These are phyloP conservation scores for Arabis alpina DNA, from an alignment of 345 rosid genomes.

Conservation along the genomic window DNA sequence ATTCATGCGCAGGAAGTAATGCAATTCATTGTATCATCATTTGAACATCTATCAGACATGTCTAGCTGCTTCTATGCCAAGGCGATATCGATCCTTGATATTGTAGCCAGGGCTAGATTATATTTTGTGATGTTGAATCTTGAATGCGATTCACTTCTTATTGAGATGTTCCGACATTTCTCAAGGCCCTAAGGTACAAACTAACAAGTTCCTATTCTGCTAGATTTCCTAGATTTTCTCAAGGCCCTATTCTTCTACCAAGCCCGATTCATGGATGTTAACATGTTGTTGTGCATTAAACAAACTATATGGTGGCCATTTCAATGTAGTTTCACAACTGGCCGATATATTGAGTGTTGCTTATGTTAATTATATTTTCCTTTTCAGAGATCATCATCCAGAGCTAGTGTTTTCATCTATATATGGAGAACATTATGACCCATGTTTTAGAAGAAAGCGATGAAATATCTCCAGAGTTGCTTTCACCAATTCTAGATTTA, in stretches of 20 bases:
- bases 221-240: too few species aligned
- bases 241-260: too few species aligned
- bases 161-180: constrained; percentile 20
- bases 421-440: constrained; percentile 79
- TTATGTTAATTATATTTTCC: neutral
- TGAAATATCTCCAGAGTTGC: constrained; percentile 59
- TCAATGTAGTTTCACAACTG: too few species aligned
- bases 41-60: constrained; percentile 15
- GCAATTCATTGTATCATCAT: constrained; percentile 16
- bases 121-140: constrained; percentile 26
- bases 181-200: constrained; percentile 10
- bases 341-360: neutral
- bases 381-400: constrained; percentile 63
- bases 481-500: constrained; percentile 58
- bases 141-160: neutral
- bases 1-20: constrained; percentile 6
- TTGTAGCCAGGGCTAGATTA: neutral
- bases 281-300: too few species aligned
- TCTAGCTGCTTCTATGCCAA: constrained; percentile 1
- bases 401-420: constrained; percentile 56
- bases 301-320: too few species aligned
- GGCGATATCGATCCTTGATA: constrained; percentile 6
- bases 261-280: too few species aligned
- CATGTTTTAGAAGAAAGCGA: constrained; percentile 88
- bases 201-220: neutral